phyloP scores from a whole-genome alignment of 2,329 filamentous ascomycete genomes.

The Magnaporthales sp. region DNA sequence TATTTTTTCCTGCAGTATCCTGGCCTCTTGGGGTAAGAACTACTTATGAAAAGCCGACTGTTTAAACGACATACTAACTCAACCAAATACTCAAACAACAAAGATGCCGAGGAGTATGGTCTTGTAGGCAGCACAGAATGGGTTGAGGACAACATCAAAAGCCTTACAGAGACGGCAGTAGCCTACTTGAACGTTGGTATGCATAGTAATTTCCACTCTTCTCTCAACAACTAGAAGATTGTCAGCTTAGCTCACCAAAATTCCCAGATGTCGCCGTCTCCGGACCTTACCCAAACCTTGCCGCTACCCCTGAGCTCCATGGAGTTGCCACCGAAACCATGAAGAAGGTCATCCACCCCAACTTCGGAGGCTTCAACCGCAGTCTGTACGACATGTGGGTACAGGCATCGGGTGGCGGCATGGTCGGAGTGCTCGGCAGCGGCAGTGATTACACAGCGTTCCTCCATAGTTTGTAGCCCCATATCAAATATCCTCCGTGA shows the following conservation, averaged over 20 bases:
- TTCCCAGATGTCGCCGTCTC: conserved; percentile 39
- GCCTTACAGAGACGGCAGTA: conserved; percentile 62
- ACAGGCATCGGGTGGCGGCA: conserved; percentile 19
- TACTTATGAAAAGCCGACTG: neutral
- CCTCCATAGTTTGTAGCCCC: conserved; percentile 45
- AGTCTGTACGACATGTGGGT: conserved; percentile 32
- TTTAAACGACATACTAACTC: conserved; percentile 19
- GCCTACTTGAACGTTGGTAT: conserved; percentile 63
- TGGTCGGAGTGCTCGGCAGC: conserved; percentile 48
- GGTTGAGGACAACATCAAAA: conserved; percentile 75
- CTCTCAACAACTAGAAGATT: neutral
- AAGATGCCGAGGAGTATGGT: conserved; percentile 68
- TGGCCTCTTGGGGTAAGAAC: conserved; percentile 3
- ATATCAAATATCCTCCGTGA: neutral
- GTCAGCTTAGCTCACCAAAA: neutral
- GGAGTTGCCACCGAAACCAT: conserved; percentile 55
- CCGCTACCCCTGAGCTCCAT: conserved; percentile 26
- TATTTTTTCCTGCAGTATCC: neutral
- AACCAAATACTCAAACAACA: conserved; percentile 31
- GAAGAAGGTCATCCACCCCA: conserved; percentile 46
- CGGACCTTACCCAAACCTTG: conserved; percentile 6
- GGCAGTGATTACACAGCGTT: conserved; percentile 63
- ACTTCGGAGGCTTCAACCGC: conserved; percentile 42
- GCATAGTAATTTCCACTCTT: conserved; percentile 38
- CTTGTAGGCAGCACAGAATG: conserved; percentile 76